phyloP scores from a whole-genome alignment of 179 eudicot genomes.

The Dionaea muscipula region DNA sequence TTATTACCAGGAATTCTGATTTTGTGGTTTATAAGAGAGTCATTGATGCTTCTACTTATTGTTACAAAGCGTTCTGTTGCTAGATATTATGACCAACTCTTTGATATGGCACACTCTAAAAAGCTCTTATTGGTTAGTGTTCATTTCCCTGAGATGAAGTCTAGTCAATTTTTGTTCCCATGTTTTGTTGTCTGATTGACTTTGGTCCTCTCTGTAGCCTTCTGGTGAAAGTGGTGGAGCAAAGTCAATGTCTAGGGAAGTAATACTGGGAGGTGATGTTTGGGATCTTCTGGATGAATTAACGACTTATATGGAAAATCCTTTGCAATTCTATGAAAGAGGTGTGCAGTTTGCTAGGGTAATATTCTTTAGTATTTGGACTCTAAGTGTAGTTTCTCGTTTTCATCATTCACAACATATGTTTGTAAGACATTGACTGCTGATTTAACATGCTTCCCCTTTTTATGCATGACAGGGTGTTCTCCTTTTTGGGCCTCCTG shows the following conservation, averaged over 20 bases:
- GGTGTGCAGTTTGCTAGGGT: conserved; percentile 82
- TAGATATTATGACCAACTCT: conserved; percentile 68
- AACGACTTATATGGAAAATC: conserved; percentile 82
- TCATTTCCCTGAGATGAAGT: background rate
- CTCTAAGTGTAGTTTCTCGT: background rate
- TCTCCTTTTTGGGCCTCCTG: conserved; percentile 94
- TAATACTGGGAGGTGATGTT: conserved; percentile 83
- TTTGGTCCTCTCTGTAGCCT: conserved; percentile 34
- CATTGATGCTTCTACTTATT: conserved; percentile 58
- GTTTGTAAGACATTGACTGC: too few relatives aligned
- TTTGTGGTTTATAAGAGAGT: conserved; percentile 78
- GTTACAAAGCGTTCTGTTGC: conserved; percentile 54
- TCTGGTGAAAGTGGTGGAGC: conserved; percentile 55
- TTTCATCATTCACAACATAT: too few relatives aligned
- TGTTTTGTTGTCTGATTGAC: conserved; percentile 13
- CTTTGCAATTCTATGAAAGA: conserved; percentile 76
- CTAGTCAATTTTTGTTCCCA: conserved; percentile 2
- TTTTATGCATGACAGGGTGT: conserved; percentile 48
- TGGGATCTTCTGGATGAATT: conserved; percentile 95
- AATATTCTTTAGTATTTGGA: conserved; percentile 16
- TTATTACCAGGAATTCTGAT: conserved; percentile 70
- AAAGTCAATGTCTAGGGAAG: conserved; percentile 69
- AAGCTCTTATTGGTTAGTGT: conserved; percentile 66
- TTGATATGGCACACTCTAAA: conserved; percentile 73
- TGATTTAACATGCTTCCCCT: background rate